Conservation (phyloP, 2,329 filamentous ascomycete genomes). For the Aspergillus versicolor region DNA sequence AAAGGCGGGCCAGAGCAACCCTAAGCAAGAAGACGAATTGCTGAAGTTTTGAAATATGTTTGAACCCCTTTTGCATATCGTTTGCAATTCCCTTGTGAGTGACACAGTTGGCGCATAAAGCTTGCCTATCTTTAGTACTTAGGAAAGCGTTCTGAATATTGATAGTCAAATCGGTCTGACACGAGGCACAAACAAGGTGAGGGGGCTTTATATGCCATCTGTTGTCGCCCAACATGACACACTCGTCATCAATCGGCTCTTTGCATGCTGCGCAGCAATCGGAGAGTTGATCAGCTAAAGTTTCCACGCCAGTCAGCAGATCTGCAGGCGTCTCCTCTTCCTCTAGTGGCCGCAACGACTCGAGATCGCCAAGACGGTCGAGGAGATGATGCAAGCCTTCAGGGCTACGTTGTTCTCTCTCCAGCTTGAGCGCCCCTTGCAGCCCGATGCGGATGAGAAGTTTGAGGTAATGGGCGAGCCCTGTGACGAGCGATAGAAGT, state of each 20-base stretch:
- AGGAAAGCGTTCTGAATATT: slow-evolving; percentile 69
- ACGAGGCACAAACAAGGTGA: slow-evolving; percentile 71
- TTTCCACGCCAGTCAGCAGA: slow-evolving; percentile 63
- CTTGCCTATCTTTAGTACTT: slow-evolving; percentile 64
- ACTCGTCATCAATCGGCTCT: slow-evolving; percentile 92
- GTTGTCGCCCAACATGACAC: slow-evolving; percentile 69
- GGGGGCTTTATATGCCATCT: slow-evolving; percentile 73
- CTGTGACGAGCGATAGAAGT: slow-evolving; percentile 93
- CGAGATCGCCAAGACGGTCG: slow-evolving; percentile 79
- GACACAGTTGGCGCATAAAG: slow-evolving; percentile 70
- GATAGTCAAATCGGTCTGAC: slow-evolving; percentile 69
- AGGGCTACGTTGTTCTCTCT: slow-evolving; percentile 73
- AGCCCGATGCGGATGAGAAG: slow-evolving; percentile 95
- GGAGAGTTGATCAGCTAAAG: slow-evolving; percentile 70
- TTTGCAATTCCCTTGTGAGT: slow-evolving; percentile 50
- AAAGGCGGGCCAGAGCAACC: slow-evolving; percentile 83
- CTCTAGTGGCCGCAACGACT: slow-evolving; percentile 62
- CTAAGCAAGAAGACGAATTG: slow-evolving; percentile 93
- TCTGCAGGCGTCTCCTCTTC: slow-evolving; percentile 67
- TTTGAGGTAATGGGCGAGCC: slow-evolving; percentile 94
- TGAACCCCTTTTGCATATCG: slow-evolving; percentile 63
- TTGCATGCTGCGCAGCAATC: slow-evolving; percentile 82
- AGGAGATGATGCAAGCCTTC: slow-evolving; percentile 81
- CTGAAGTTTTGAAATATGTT: slow-evolving; percentile 78
- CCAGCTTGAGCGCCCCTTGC: slow-evolving; percentile 86